A percentile compares a stretch with the other conserved stretches of the same genome.
phyloP scores from a whole-genome alignment of 2,329 filamentous ascomycete genomes.

The Rosellinia necatrix region DNA sequence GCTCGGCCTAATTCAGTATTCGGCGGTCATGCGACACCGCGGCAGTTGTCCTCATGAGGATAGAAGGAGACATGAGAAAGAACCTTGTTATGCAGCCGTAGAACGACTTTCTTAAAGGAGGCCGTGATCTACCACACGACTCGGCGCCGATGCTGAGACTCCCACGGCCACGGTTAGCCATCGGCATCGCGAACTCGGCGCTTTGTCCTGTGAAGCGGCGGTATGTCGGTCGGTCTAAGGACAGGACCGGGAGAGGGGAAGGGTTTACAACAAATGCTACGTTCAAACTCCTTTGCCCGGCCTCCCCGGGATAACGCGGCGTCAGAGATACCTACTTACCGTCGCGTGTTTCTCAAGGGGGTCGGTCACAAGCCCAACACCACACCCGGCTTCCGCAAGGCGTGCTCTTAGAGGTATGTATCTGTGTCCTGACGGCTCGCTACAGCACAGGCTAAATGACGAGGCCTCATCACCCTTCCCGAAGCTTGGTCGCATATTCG shows the following conservation, averaged over 20 bases:
- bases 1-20: slow-evolving; percentile 8
- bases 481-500: not conserved
- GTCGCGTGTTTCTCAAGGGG: not conserved
- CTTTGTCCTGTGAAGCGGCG: not conserved
- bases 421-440: too few relatives aligned
- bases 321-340: not conserved
- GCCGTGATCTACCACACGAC: slow-evolving; percentile 5
- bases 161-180: not conserved
- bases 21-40: not conserved
- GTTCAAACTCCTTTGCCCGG: too few relatives aligned
- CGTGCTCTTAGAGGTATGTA: not conserved
- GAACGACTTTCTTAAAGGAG: slow-evolving; percentile 12
- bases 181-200: not conserved
- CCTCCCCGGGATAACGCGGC: not conserved
- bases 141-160: not conserved
- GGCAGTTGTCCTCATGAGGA: not conserved
- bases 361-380: too few relatives aligned
- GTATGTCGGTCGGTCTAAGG: too few relatives aligned
- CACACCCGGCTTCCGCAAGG: not conserved
- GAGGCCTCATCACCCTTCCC: not conserved
- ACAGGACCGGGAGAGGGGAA: too few relatives aligned
- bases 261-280: too few relatives aligned
- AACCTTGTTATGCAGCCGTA: not conserved
- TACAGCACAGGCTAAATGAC: not conserved
- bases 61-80: not conserved